Evolutionary conservation across 768 basidiomycete genomes (phyloP), one percentile per base, ranked within the genome.

Genomic region (Tricholoma matsutake): DNA sequence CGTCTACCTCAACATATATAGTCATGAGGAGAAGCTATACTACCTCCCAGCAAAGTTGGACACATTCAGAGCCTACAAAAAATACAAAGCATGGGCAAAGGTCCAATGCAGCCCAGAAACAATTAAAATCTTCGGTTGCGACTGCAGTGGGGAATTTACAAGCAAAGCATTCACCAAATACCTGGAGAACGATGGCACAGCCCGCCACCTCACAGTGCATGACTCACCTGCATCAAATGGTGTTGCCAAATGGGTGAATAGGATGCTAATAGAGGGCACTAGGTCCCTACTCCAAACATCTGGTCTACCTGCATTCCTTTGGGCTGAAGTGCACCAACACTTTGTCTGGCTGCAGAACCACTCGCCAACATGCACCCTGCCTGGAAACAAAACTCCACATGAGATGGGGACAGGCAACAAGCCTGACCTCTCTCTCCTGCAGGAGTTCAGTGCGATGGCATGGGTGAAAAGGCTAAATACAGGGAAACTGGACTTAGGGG

Each of bases 1-100:
- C 31, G 6, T 25, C 6, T 55, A 22, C n/a, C 11, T 22, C n/a
- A 31, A 63, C 70, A 20, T 57, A 65, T 16, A 60, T 62, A 31
- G 57, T 18, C 0, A 43, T 10, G 10, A 67, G 64, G 53, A 41
- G 11, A 20, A 39, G n/a, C 4, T 9, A 14, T 41, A 43, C 16
- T 52, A 20, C 49, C 18, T 60, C 22, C 31, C 20, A 13, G 29
- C 13, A 13, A 60, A 60, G 37, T 6, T 8, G 8, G 28, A 54
- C 31, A 45, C 54, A 41, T 18, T 54, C 4, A 11, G 6, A 6
- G 3, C 29, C 28, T 52, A 25, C 58, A 41, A 53, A 54, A 31
- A 54, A 16, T 54, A 54, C 13, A 1, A 37, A 4, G 53, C 37
- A 16, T 60, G 53, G 51, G 39, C 31, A 1, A 35, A 4, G 2